Evolutionary conservation across 495 filamentous ascomycete genomes (phyloP).

Genomic region (Glonium stellatum): DNA sequence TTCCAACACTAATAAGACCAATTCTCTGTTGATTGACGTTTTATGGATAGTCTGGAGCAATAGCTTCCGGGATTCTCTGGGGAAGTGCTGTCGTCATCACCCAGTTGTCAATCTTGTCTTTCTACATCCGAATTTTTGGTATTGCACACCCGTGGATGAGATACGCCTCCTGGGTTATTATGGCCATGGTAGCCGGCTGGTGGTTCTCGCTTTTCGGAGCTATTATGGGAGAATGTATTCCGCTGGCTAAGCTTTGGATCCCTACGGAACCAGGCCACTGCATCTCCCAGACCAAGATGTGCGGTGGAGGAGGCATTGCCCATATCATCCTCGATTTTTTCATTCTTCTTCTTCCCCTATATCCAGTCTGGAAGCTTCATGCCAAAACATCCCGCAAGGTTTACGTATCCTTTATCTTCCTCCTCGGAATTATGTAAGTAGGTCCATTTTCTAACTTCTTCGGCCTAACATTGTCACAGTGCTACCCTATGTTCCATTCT

Average conservation of each 20-base stretch:
- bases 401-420: constrained; percentile 1
- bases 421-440: constrained; percentile 1
- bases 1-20: neutral
- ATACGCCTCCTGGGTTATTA: neutral
- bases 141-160: neutral
- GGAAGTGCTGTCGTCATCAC: neutral
- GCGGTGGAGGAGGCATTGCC: constrained; percentile 2
- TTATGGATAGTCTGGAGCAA: neutral
- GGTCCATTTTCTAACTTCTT: neutral
- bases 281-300: neutral
- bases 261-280: neutral
- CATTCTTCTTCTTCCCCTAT: neutral
- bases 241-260: neutral
- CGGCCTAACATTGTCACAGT: neutral
- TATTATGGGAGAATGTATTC: constrained; percentile 4
- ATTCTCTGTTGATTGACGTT: neutral
- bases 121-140: neutral
- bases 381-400: neutral
- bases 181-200: constrained; percentile 1
- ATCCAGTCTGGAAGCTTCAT: constrained; percentile 2
- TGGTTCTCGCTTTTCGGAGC: neutral
- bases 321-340: constrained; percentile 2
- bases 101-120: neutral
- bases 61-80: constrained; percentile 1
- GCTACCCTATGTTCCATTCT: neutral